Evolutionary conservation across 2,329 filamentous ascomycete genomes (phyloP).

Genomic region (Xylariaceae sp.): DNA sequence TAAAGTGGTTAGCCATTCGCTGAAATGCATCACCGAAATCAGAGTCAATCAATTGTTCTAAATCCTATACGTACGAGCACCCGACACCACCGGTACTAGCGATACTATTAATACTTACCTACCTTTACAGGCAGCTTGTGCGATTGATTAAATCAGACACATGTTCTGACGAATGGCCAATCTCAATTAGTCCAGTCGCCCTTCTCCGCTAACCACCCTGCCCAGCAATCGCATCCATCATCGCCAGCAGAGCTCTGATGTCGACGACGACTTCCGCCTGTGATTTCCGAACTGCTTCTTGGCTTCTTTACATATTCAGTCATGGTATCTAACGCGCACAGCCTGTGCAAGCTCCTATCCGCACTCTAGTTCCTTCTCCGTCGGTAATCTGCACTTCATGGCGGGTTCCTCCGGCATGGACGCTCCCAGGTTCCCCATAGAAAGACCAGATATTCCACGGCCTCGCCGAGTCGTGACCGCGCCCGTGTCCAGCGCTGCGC

Average conservation of each 20-base stretch:
- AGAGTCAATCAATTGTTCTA: too few relatives aligned
- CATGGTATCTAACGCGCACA: slow-evolving; percentile 29
- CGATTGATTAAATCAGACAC: too few relatives aligned
- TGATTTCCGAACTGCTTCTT: background rate
- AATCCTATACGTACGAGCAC: too few relatives aligned
- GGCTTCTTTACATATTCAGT: slow-evolving; percentile 7
- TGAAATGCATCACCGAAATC: too few relatives aligned
- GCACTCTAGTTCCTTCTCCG: slow-evolving; percentile 12
- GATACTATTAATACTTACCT: too few relatives aligned
- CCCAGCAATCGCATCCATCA: background rate
- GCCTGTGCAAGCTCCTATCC: slow-evolving; percentile 2
- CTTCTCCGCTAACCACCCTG: slow-evolving; percentile 1
- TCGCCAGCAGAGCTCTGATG: background rate
- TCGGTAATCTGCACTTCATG: background rate
- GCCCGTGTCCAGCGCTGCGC: slow-evolving; percentile 39
- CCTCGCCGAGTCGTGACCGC: slow-evolving; percentile 47
- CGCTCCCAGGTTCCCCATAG: slow-evolving; percentile 13
- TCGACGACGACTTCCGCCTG: background rate
- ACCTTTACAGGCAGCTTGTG: too few relatives aligned
- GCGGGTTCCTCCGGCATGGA: slow-evolving; percentile 25
- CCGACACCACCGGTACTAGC: too few relatives aligned
- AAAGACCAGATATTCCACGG: slow-evolving; percentile 19
- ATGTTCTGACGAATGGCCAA: background rate
- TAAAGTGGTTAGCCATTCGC: too few relatives aligned
- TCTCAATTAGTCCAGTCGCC: background rate